Evolutionary conservation across 805 yeast genomes (phyloP), one percentile per base, ranked within the genome.

Genomic region (Starmerella scarabaei): DNA sequence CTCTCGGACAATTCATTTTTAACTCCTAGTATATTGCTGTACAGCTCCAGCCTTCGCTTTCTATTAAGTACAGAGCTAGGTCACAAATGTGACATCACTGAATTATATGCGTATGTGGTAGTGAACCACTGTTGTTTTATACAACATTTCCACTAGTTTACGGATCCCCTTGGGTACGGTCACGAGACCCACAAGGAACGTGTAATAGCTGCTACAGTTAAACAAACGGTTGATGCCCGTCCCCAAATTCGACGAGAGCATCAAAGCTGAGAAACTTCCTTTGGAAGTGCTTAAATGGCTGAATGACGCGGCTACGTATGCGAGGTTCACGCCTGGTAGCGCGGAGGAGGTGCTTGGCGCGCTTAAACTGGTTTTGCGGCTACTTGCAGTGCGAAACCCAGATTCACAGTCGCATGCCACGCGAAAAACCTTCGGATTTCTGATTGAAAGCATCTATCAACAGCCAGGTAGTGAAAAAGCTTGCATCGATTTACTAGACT

Each of bases 361-460:
- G 18, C 41, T 50, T 23, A 44, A 44, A 26, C 42, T 44, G 3
- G 47, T 46, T 7, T 40, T 50, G 17, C 34, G 48, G 15, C 36
- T 50, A 16, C 33, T 50, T 24, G 52, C 53, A 19, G 44, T 36
- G 23, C 35, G 48, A 17, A 49, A 46, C 21, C 52, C 53, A 3
- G 38, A 45, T 21, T 44, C 47, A 11, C 52, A 48, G 36, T 45
- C 51, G 8, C 46, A 43, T 14, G 52, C 53, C 15, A 40, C 37
- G 5, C 47, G 53, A 1, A 23, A 37, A 12, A 50, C 53, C 9
- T 38, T 50, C n/a, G 52, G 52, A 6, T 21, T 38, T n/a, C 46
- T 50, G 5, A 41, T 49, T 9, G 43, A 42, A 17, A 36, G 41
- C 11, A 29, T 50, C 3, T 42, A 37, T 21, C 33, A 23, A 17